Evolutionary conservation across 2,329 filamentous ascomycete species (phyloP), one percentile per base, ranked within the genome.

Genomic region (Lojkania enalia): DNA sequence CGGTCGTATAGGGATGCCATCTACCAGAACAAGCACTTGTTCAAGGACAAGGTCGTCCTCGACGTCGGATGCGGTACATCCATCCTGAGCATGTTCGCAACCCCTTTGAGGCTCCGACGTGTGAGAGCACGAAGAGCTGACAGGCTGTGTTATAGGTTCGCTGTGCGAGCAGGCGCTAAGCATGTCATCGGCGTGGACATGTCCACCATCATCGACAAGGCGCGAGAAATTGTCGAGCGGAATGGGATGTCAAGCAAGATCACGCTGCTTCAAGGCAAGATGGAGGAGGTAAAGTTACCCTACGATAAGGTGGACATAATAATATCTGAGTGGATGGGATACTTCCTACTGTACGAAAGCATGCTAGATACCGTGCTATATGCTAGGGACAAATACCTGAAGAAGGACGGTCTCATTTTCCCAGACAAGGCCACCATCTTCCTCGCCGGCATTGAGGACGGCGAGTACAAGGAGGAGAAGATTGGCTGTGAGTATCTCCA

Each of bases 311-410:
- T 99, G 56, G 94, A 99, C 69, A 99, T 99, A 70, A 99, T 99
- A 76, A 95, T 99, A 71, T 97, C 92, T 2, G 94, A 99, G 79
- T 99, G 94, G 94, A 99, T 99, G 94, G 94, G 94, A 23, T 99
- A 99, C 78, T 97, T 97, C 79, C 78, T 99, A 41, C 84, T 99
- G 50, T 99, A 99, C 75, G 94, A 99, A 83, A 88, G 83, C 82
- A 99, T 99, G 94, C 75, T 99, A 67, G 94, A 99, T 77, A 99
- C 94, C 21, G 94, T 99, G 39, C 82, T 99, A 48, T 97, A 96
- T 69, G 94, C 94, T 19, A 86, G 94, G 61, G 94, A 99, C 80
- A 87, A 81, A 71, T 99, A 96, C 74, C 84, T 99, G 49, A 79
- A 77, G 53, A 86, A 88, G 69, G 88, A 88, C 58, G 92, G 92